A percentile compares a stretch with the other conserved stretches of the same genome.
These are phyloP conservation scores for Rhipidocladum racemiflorum DNA, from an alignment of 176 grass and related monocot species.

Conservation along the genomic window DNA sequence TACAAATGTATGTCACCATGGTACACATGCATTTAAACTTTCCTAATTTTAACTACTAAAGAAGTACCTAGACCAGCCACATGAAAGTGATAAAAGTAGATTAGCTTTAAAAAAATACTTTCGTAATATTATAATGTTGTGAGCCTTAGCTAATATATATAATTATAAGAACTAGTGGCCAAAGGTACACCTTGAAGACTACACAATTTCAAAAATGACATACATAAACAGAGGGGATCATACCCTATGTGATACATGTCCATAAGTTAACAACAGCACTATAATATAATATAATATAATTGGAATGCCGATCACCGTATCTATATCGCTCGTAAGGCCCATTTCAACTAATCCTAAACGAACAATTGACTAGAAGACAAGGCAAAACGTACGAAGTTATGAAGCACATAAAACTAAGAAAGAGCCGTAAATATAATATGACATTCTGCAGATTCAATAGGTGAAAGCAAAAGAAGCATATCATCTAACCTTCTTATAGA, in stretches of 20 bases:
- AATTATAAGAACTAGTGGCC: background rate
- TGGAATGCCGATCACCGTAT: background rate
- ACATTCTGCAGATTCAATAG: background rate
- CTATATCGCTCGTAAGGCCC: background rate
- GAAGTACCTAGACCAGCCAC: background rate
- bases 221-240: background rate
- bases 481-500: slow-evolving; percentile 84
- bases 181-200: background rate
- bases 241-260: background rate
- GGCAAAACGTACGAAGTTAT: background rate
- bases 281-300: background rate
- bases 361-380: background rate
- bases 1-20: background rate
- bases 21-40: background rate
- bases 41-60: background rate
- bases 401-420: background rate
- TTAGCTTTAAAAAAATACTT: background rate
- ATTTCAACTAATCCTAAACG: background rate
- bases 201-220: background rate
- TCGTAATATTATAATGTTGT: background rate
- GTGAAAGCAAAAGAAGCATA: slow-evolving; percentile 23
- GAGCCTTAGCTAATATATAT: background rate
- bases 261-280: slow-evolving; percentile 11
- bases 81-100: background rate
- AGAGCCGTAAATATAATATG: background rate